Base-by-base conservation (phyloP, 768 basidiomycete species). In the Rhodotorula babjevae region DNA sequence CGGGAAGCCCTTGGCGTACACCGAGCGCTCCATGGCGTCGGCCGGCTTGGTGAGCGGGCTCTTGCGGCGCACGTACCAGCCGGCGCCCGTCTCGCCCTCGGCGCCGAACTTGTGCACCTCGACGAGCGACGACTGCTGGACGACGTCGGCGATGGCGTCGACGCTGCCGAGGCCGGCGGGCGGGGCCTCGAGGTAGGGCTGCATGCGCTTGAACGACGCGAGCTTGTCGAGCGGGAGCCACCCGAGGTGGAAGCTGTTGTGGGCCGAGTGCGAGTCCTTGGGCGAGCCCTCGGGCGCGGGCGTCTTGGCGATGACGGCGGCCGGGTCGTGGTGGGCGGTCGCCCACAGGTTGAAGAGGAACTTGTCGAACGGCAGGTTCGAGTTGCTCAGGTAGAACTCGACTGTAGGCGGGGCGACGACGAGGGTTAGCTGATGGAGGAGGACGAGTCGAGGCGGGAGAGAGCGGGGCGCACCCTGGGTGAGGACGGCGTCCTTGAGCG, bases 171-270 rank as follows among this genome's bases (percentile, higher is more conserved):
- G 69, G 36, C 72, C 75, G 9, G 55, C 27, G 2, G 74, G 74
- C 10, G 81, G 79, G 7, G 84, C 62, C 57, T 52, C 82, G 81
- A 79, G 86, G 90, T 42, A 72, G 27, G 90, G 89, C 53, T 86
- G 84, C 94, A 97, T 97, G 72, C 93, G 90, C 81, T 94, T 94
- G 87, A 97, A 98, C 14, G 92, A 93, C 12, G 90, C 85, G 68
- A 98, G 87, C 5, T 89, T 91, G 65, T 88, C 83, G 79, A 98
- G 85, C 3, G 93, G 88, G 11, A 97, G 87, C 93, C 93, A 98
- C 49, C 78, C 78, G 57, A 73, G 69, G 78, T 96, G 73, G 74
- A 72, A 76, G 6, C 60, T n/a, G 72, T 73, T 65, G 64, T 73
- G 65, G 18, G 50, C 42, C 23, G 63, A 65, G 56, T 73, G 55